Evolutionary conservation across 257 asterid genomes (phyloP).

Genomic region (Craterostigma plantagineum): DNA sequence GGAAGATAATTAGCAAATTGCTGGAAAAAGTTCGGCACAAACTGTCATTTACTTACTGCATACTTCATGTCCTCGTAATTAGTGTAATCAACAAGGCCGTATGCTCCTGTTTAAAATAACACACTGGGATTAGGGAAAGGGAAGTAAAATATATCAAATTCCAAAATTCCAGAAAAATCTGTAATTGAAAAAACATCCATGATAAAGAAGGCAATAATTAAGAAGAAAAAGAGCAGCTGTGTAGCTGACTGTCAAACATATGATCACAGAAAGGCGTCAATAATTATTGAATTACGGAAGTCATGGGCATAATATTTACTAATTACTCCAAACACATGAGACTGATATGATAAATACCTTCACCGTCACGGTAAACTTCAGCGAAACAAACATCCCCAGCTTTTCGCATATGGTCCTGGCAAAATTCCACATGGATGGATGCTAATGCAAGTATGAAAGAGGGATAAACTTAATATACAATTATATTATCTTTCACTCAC

Average conservation of each 20-base stretch:
- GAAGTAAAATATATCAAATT: background rate
- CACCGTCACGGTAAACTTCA: conserved; percentile 90
- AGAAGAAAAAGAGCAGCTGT: too few relatives aligned
- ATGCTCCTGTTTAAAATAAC: conserved; percentile 44
- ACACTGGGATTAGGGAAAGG: conserved; percentile 1
- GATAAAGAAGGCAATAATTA: too few relatives aligned
- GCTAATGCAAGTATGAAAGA: conserved; percentile 1
- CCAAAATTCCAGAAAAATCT: conserved; percentile 1
- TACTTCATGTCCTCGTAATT: conserved; percentile 89
- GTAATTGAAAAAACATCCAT: background rate
- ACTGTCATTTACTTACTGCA: conserved; percentile 49
- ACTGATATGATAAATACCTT: too few relatives aligned
- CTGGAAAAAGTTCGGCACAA: too few relatives aligned
- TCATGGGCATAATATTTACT: too few relatives aligned
- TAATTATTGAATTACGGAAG: background rate
- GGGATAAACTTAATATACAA: background rate
- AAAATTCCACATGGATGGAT: conserved; percentile 3
- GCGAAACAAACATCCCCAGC: conserved; percentile 99
- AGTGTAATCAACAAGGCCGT: conserved; percentile 86
- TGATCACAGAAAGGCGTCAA: background rate
- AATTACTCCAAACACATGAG: too few relatives aligned
- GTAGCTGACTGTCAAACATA: too few relatives aligned
- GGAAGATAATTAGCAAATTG: too few relatives aligned
- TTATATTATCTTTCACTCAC: conserved; percentile 23
- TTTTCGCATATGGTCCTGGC: conserved; percentile 97